Evolutionary conservation across 2,329 filamentous ascomycete species (phyloP), one percentile per base, ranked within the genome.

Genomic region (Aspergillus bombycis): DNA sequence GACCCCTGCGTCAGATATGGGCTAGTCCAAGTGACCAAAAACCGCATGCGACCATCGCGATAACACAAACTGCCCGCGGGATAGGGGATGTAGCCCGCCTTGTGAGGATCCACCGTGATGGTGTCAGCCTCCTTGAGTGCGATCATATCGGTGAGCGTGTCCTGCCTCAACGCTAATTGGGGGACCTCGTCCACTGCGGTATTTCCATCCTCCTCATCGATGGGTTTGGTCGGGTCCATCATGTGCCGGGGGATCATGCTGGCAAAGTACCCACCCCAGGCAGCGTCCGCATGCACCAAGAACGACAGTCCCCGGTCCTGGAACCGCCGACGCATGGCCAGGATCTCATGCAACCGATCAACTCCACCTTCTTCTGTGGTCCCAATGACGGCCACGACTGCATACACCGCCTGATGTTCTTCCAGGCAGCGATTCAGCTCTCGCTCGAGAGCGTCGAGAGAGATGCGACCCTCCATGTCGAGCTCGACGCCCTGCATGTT

Each of bases 211-310:
- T 11, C 9, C 4, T n/a, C 41, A 9, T 45, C 9, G 12, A 4
- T 45, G 8, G 41, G 41, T 1, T 11, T 12, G 4, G 2, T 23
- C 7, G 43, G 1, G 30, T 32, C 28, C 28, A 36, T 46, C 26
- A 41, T 21, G 12, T 66, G 67, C 4, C 66, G 65, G 11, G 73
- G 78, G 21, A 84, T 34, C 80, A 83, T 83, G 0, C 78, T 78
- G 30, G 75, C 74, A 60, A 84, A 84, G 60, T 84, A 84, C 0
- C 82, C 82, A 21, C 82, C 82, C 82, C 82, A 84, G 0, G 82
- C 82, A 0, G 81, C 82, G 63, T 84, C 82, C 1, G 75, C 80
- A 58, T 84, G 82, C 9, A 84, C 72, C 0, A 82, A 61, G 57
- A 84, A 84, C 0, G 81, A 82, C 0, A 84, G 67, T 0, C 82